A percentile compares a stretch with the other conserved stretches of the same genome.
These are phyloP conservation scores for Cryptococcus sp. DNA, from an alignment of 1,284 basidiomycete species.

Conservation along the genomic window DNA sequence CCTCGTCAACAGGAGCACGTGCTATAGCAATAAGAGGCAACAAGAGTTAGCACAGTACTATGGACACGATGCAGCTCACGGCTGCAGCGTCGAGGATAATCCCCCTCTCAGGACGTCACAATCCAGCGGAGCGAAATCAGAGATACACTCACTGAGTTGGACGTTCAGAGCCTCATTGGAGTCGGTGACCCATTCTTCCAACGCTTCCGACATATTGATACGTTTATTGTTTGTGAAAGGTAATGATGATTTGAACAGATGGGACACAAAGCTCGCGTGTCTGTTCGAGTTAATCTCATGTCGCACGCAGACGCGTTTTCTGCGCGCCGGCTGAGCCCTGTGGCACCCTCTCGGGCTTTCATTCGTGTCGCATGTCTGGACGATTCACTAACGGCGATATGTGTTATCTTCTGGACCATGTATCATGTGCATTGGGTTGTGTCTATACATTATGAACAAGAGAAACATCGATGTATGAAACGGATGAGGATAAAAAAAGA, in stretches of 20 bases:
- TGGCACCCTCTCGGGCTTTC: too few species aligned
- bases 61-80: constrained; percentile 1
- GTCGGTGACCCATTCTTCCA: constrained; percentile 52
- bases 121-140: neutral
- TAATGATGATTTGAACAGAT: too few species aligned
- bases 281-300: too few species aligned
- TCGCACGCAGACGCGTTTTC: too few species aligned
- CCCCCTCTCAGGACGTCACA: neutral
- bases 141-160: constrained; percentile 60
- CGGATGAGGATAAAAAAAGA: neutral
- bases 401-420: too few species aligned
- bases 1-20: constrained; percentile 47
- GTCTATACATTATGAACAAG: too few species aligned
- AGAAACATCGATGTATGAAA: neutral
- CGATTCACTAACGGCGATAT: too few species aligned
- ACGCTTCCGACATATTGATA: constrained; percentile 26
- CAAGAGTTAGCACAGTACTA: too few species aligned
- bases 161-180: constrained; percentile 73
- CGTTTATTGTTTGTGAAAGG: too few species aligned
- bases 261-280: neutral
- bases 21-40: neutral
- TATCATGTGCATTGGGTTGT: too few species aligned
- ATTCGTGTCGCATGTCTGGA: too few species aligned
- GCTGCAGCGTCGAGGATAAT: neutral
- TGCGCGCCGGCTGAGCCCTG: too few species aligned